A percentile compares a stretch with the other conserved stretches of the same genome.
phyloP scores from a whole-genome alignment of 2,329 filamentous ascomycete species.

The Colletotrichum sp. region DNA sequence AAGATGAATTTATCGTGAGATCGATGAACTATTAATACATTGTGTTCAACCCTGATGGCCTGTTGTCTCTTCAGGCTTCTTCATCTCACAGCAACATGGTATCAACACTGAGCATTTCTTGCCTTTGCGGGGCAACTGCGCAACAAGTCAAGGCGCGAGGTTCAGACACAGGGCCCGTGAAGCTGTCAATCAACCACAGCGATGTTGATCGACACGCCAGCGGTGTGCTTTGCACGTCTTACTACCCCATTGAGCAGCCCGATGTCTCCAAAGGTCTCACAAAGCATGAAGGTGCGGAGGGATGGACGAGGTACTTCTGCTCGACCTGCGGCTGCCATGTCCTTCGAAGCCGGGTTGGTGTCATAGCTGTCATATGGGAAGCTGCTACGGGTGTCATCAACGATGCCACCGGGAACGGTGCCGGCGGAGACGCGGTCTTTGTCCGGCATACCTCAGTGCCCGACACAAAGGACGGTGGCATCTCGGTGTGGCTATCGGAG shows the following conservation, averaged over 20 bases:
- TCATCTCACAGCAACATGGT: background rate
- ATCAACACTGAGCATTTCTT: slow-evolving; percentile 21
- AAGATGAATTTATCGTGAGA: background rate
- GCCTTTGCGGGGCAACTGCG: slow-evolving; percentile 29
- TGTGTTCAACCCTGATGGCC: background rate
- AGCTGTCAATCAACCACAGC: slow-evolving; percentile 36
- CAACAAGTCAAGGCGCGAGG: slow-evolving; percentile 22
- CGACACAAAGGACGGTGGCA: slow-evolving; percentile 41
- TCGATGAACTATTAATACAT: background rate
- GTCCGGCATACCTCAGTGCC: slow-evolving; percentile 27
- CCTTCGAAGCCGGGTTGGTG: slow-evolving; percentile 29
- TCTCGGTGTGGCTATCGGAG: slow-evolving; percentile 32
- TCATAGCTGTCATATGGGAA: slow-evolving; percentile 28
- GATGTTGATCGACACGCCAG: slow-evolving; percentile 33
- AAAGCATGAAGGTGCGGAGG: background rate
- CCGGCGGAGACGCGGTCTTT: background rate
- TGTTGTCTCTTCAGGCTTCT: background rate
- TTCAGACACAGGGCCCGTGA: background rate
- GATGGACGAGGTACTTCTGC: slow-evolving; percentile 40
- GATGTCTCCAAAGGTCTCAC: slow-evolving; percentile 13
- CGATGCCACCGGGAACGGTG: background rate
- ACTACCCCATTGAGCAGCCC: slow-evolving; percentile 31
- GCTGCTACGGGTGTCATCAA: slow-evolving; percentile 42
- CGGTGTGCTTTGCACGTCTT: slow-evolving; percentile 43
- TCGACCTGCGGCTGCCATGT: slow-evolving; percentile 46